Evolutionary conservation across 2,329 filamentous ascomycete species (phyloP).

Genomic region (Stylonectria norvegica): DNA sequence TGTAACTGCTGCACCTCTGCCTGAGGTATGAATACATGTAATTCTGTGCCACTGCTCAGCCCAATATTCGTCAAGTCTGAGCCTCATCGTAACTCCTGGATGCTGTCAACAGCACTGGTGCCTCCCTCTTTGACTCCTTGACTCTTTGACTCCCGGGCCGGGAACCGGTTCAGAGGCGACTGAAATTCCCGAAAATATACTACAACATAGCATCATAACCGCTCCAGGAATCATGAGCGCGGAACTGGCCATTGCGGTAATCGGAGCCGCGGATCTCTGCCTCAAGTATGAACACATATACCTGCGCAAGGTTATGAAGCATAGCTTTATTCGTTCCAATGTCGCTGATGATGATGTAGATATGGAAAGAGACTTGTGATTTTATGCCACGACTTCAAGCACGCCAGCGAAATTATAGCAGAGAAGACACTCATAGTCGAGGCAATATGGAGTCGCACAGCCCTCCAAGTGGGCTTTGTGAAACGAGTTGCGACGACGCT

Average conservation of each 20-base stretch:
- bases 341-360: not conserved
- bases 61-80: no score
- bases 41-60: no score
- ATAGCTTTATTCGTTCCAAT: not conserved
- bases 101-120: no score
- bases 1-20: not conserved
- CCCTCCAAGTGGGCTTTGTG: constrained; percentile 7
- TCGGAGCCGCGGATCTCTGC: not conserved
- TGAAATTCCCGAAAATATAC: no score
- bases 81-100: no score
- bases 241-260: not conserved
- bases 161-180: no score
- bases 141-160: no score
- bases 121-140: no score
- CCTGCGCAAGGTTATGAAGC: not conserved
- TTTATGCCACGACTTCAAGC: constrained; percentile 4
- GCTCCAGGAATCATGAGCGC: not conserved
- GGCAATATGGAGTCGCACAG: constrained; percentile 1
- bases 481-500: constrained; percentile 3
- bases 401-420: constrained; percentile 2
- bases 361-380: not conserved
- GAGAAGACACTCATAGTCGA: constrained; percentile 7
- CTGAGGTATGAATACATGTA: not conserved
- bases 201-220: no score
- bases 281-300: not conserved